Base-by-base conservation (phyloP, 495 filamentous ascomycete species). In the Penicillium waksmanii region DNA sequence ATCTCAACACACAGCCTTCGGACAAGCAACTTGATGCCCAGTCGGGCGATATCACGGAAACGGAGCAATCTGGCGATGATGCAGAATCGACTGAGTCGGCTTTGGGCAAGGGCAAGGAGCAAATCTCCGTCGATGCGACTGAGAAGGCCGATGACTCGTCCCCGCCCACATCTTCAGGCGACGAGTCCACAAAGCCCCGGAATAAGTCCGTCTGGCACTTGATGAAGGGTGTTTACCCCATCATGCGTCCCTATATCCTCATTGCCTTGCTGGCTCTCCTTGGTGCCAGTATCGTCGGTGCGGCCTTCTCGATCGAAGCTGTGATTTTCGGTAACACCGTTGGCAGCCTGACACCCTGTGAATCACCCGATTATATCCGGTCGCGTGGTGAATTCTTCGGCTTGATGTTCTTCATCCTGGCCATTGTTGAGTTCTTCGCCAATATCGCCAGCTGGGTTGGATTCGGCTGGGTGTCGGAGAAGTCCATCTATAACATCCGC, bases 271-370 rank as follows among this genome's bases (percentile, higher is more conserved):
- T 75, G 10, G 79, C 75, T 1, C 63, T 82, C 0, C 27, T 79
- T 19, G 79, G 71, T n/a, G 64, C 79, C 0, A 73, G 53, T 51
- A 69, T 81, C 33, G 76, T 80, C 10, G 82, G 82, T 3, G 77
- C 79, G n/a, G 64, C 77, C 0, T 81, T 80, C 59, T 76, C 77
- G 12, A 80, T 75, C 8, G 78, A 81, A 57, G 79, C 81, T 6
- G 79, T 83, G n/a, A 81, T 84, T 38, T 83, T 84, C 54, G 82
- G 82, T 38, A 77, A 82, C 53, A 75, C 78, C 0, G 75, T 84
- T 19, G 77, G 77, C 18, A 74, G 67, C 57, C 46, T 83, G 46
- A 75, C 73, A 57, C 73, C 76, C 7, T 83, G 80, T 64, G 64
- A 78, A 1, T 64, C 65, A 18, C 61, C 77, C 6, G 55, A 57